A percentile compares a stretch with the other conserved stretches of the same genome.
These are phyloP conservation scores for Russula olivacea DNA, from an alignment of 768 basidiomycete genomes.

Conservation along the genomic window DNA sequence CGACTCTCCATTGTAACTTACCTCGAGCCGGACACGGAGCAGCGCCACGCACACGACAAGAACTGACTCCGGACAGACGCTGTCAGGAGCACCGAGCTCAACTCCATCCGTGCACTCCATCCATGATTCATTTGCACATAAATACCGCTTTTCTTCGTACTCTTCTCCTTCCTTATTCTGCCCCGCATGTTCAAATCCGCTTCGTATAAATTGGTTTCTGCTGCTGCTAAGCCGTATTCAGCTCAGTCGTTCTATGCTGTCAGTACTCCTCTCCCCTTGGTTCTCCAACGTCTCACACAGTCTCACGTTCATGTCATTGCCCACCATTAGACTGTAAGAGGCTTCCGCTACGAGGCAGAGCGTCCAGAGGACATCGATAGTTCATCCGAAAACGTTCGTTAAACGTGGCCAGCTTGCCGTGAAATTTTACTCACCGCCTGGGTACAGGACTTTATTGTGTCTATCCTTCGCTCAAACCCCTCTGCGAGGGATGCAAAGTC, in stretches of 20 bases:
- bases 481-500: conserved; percentile 85
- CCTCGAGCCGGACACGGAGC: not conserved
- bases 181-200: conserved; percentile 29
- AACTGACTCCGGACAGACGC: too few species aligned
- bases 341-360: conserved; percentile 17
- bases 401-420: not conserved
- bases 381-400: conserved; percentile 11
- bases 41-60: not conserved
- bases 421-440: conserved; percentile 16
- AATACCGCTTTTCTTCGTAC: not conserved
- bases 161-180: not conserved
- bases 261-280: conserved; percentile 26
- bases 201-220: conserved; percentile 31
- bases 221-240: conserved; percentile 18
- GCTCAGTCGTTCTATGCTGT: conserved; percentile 49
- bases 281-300: not conserved
- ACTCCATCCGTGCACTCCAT: not conserved
- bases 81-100: not conserved
- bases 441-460: conserved; percentile 88
- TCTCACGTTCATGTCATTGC: not conserved
- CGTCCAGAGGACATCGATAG: conserved; percentile 16
- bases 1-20: not conserved
- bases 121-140: conserved; percentile 14
- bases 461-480: conserved; percentile 88
- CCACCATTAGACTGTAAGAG: conserved; percentile 17